Evolutionary conservation across 129 eudicot genomes (phyloP).

Genomic region (Erigeron canadensis): DNA sequence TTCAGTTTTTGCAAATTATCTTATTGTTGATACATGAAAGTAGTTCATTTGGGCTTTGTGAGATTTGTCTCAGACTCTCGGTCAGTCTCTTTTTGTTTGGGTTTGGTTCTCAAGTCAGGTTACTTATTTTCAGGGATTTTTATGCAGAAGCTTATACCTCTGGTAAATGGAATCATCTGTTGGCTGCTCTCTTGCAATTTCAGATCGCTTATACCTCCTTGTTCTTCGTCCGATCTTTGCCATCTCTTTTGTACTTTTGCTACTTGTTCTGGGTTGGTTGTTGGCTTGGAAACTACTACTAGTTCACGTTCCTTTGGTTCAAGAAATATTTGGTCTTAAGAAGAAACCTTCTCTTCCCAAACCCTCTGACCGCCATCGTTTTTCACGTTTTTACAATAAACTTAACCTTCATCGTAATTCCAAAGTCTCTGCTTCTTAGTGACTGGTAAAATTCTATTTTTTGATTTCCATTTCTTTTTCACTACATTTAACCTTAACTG

Average conservation of each 20-base stretch:
- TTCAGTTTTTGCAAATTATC: background rate
- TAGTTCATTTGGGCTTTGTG: background rate
- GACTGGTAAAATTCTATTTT: slow-evolving; percentile 17
- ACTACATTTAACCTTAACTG: background rate
- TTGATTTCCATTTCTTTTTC: background rate
- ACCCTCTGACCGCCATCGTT: slow-evolving; percentile 47
- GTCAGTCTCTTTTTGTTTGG: background rate
- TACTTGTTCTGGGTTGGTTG: slow-evolving; percentile 60
- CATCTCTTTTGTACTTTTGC: slow-evolving; percentile 35
- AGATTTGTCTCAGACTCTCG: background rate
- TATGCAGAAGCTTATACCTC: slow-evolving; percentile 8
- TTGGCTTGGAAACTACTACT: slow-evolving; percentile 84
- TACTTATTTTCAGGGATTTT: slow-evolving; percentile 29
- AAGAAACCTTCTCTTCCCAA: slow-evolving; percentile 58
- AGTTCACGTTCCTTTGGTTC: slow-evolving; percentile 89
- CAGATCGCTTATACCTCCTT: slow-evolving; percentile 32
- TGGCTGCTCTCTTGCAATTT: slow-evolving; percentile 30
- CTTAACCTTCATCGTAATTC: slow-evolving; percentile 13
- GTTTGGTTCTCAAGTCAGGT: background rate
- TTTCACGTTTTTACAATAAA: slow-evolving; percentile 53
- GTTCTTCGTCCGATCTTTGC: slow-evolving; percentile 54
- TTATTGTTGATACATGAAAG: background rate
- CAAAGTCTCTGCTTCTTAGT: slow-evolving; percentile 14
- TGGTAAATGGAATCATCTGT: slow-evolving; percentile 31
- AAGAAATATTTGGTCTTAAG: slow-evolving; percentile 74